phyloP scores from a whole-genome alignment of 768 basidiomycete species.

The Tylopilus vinaceipallidus region DNA sequence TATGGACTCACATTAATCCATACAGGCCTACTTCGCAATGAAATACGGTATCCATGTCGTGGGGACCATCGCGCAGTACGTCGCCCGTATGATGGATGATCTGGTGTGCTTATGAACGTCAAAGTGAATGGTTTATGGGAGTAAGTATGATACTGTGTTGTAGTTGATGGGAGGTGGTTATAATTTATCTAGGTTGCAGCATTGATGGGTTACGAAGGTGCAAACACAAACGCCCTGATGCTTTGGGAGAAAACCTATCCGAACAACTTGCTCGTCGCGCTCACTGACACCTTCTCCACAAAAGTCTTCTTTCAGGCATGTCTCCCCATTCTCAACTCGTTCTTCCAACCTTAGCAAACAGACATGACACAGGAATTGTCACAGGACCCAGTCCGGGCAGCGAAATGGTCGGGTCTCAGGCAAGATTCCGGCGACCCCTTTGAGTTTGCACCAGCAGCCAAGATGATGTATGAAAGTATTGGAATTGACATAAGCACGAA shows the following conservation, averaged over 20 bases:
- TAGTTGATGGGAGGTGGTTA: neutral
- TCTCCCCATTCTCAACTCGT: conserved; percentile 1
- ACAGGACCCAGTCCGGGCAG: conserved; percentile 54
- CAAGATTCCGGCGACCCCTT: conserved; percentile 95
- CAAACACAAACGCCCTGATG: conserved; percentile 71
- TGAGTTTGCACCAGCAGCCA: conserved; percentile 72
- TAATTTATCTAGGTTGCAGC: conserved; percentile 64
- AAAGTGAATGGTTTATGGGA: conserved; percentile 90
- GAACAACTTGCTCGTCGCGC: conserved; percentile 60
- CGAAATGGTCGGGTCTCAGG: conserved; percentile 77
- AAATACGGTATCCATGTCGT: conserved; percentile 64
- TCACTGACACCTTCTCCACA: conserved; percentile 96
- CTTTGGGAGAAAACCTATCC: conserved; percentile 83
- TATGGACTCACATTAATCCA: neutral
- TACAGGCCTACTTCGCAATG: conserved; percentile 79
- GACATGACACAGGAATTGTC: conserved; percentile 50
- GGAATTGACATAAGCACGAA: conserved; percentile 68
- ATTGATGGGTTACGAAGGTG: conserved; percentile 74
- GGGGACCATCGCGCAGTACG: conserved; percentile 87
- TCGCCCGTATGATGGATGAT: conserved; percentile 13
- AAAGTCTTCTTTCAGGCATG: conserved; percentile 76
- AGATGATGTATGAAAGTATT: conserved; percentile 65
- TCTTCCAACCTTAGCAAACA: neutral
- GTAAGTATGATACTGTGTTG: conserved; percentile 38
- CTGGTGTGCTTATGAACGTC: conserved; percentile 3